These are phyloP conservation scores for Citropsis articulata DNA, from an alignment of 345 rosid genomes.

Conservation along the genomic window DNA sequence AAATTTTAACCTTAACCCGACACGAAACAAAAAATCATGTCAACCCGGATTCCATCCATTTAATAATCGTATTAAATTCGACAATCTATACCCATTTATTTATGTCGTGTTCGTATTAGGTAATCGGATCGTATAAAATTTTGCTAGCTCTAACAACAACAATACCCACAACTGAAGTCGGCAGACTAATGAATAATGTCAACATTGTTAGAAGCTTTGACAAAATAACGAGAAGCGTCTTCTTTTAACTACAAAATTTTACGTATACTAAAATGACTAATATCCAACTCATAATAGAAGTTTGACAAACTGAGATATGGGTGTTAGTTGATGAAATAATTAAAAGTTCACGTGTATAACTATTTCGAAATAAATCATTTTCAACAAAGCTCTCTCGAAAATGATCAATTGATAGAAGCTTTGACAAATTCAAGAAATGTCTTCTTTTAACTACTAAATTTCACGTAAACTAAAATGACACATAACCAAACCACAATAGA, in stretches of 20 bases:
- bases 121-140: too few relatives aligned
- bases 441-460: not conserved
- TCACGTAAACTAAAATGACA: not conserved
- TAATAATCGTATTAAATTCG: too few relatives aligned
- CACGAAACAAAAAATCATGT: too few relatives aligned
- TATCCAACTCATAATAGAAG: not conserved
- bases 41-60: too few relatives aligned
- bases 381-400: too few relatives aligned
- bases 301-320: not conserved
- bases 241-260: not conserved
- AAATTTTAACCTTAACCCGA: too few relatives aligned
- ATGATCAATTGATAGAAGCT: too few relatives aligned
- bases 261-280: not conserved
- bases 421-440: too few relatives aligned
- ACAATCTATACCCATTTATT: too few relatives aligned
- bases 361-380: not conserved
- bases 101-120: too few relatives aligned
- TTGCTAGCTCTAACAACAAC: too few relatives aligned
- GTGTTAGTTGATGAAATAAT: not conserved
- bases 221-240: too few relatives aligned
- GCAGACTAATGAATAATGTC: not conserved
- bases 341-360: not conserved
- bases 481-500: not conserved
- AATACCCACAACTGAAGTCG: not conserved
- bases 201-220: not conserved